Evolutionary conservation across 1,139 yeast species (phyloP), one percentile per base, ranked within the genome.

Genomic region (Magnusiomyces paraingens): DNA sequence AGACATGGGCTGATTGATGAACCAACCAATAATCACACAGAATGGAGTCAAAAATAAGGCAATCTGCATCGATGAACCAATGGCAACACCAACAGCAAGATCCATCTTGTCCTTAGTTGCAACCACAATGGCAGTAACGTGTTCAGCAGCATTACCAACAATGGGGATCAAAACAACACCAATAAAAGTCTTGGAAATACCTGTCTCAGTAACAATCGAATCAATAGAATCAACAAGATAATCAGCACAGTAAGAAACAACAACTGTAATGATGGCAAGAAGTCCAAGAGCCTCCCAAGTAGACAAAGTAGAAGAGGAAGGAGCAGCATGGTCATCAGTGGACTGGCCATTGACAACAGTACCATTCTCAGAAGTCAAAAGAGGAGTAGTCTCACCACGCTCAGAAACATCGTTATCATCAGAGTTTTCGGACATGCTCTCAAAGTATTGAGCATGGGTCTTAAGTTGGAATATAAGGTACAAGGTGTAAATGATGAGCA

Each of bases 91-190:
- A 62, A 94, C 81, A 11, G 99, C 97, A 60, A 93, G 79, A 69
- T 93, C 98, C 97, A 94, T 93, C 73, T 94, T 93, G 71, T 93
- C 89, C 72, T 90, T 90, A 80, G 84, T 82, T 32, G 99, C 98
- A 50, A 93, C 98, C 59, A 89, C 80, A 49, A 93, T 86, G 1
- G 98, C 96, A 17, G 98, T 93, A 50, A 88, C 98, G 69, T 93
- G 99, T 71, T 93, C 99, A 14, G 99, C 98, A 1, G 99, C 99
- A 65, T 93, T 93, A 55, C 99, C 99, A 35, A 93, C 98, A 59
- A 94, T 91, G 50, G 99, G 99, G 59, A 93, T 84, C 50, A 93
- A 82, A 63, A 93, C 86, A 61, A 93, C 77, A 69, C 99, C 99
- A 63, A 93, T 89, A 66, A 93, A 93, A 0, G 98, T 91, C 77